Conservation (phyloP, 148 eudicot genomes). For the Heliamphora exappendiculata region DNA sequence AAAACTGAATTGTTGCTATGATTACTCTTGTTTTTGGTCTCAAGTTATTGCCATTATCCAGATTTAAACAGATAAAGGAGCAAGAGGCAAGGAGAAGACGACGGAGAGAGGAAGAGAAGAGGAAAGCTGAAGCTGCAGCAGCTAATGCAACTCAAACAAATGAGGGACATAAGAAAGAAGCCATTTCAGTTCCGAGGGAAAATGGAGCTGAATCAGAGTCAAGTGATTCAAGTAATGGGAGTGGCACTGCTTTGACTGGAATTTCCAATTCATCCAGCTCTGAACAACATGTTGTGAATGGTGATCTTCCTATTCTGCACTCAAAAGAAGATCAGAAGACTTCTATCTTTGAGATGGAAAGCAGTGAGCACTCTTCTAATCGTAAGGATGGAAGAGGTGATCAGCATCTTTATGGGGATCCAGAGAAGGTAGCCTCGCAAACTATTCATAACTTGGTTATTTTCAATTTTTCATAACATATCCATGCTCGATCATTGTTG, state of each 20-base stretch:
- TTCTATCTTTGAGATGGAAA: conserved; percentile 19
- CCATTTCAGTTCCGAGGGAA: conserved; percentile 18
- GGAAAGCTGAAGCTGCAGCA: conserved; percentile 33
- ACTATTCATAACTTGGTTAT: not conserved
- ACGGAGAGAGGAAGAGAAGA: conserved; percentile 51
- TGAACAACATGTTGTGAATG: conserved; percentile 27
- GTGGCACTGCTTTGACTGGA: conserved; percentile 11
- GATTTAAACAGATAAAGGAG: conserved; percentile 86
- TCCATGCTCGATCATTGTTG: not conserved
- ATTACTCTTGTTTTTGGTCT: conserved; percentile 1
- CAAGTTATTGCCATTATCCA: conserved; percentile 17
- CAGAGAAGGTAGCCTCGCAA: conserved; percentile 26
- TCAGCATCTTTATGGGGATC: conserved; percentile 16
- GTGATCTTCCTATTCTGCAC: conserved; percentile 23
- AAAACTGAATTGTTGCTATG: not conserved
- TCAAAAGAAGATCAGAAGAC: conserved; percentile 27
- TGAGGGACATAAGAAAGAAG: conserved; percentile 27
- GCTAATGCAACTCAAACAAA: conserved; percentile 17
- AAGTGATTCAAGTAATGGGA: conserved; percentile 20
- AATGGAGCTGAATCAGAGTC: conserved; percentile 22
- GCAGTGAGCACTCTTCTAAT: conserved; percentile 18
- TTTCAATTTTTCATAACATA: not conserved
- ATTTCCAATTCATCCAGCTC: conserved; percentile 17
- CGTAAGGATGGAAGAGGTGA: conserved; percentile 12
- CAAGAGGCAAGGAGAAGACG: conserved; percentile 71